phyloP scores from a whole-genome alignment of 331 rosid genomes.

The Cydonia oblonga region DNA sequence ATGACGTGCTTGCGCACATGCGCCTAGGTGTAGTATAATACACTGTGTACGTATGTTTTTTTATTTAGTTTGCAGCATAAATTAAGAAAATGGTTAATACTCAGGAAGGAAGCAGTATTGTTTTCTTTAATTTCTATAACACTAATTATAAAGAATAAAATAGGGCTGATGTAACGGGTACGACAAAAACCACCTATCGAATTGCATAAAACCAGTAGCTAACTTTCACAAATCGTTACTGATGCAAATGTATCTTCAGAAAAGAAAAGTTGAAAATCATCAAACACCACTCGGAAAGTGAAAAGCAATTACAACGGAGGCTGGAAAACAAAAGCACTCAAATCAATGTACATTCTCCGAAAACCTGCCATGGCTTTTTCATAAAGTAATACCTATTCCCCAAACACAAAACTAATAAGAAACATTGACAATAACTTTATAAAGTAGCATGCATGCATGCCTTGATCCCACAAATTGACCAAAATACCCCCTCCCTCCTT shows the following conservation, averaged over 20 bases:
- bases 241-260: neutral
- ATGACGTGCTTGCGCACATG: neutral
- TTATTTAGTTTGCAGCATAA: neutral
- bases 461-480: neutral
- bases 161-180: neutral
- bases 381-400: slow-evolving; percentile 3
- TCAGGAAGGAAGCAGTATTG: neutral
- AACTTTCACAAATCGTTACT: neutral
- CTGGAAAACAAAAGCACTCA: slow-evolving; percentile 15
- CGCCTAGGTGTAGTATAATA: neutral
- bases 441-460: neutral
- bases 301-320: slow-evolving; percentile 14
- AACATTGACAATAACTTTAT: slow-evolving; percentile 1
- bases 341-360: neutral
- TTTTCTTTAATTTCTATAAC: neutral
- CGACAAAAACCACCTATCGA: neutral
- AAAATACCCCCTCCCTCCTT: neutral
- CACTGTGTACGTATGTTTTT: neutral
- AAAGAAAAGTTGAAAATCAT: slow-evolving; percentile 20
- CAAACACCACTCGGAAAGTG: neutral
- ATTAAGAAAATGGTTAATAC: neutral
- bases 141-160: neutral
- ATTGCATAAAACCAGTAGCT: neutral
- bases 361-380: slow-evolving; percentile 8
- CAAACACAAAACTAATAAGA: neutral